These are phyloP conservation scores for Erodium texanum DNA, from an alignment of 441 rosid species.

Conservation along the genomic window DNA sequence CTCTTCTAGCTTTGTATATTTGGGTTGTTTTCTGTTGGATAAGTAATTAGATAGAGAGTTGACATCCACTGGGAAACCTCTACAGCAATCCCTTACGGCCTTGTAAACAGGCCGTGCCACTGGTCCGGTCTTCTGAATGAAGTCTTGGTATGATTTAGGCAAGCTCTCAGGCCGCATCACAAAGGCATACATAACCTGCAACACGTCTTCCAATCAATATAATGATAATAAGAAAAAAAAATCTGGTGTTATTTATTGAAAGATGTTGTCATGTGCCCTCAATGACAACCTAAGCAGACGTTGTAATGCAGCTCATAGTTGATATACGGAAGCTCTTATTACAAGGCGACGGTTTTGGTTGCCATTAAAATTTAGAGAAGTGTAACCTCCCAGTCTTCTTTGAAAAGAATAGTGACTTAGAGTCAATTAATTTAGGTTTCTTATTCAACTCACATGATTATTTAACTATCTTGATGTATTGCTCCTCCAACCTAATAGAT, in stretches of 20 bases:
- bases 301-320: background rate
- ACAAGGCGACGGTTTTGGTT: background rate
- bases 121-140: conserved; percentile 96
- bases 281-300: background rate
- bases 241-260: background rate
- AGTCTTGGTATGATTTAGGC: conserved; percentile 86
- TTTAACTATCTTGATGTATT: background rate
- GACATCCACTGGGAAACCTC: conserved; percentile 76
- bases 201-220: too few relatives aligned
- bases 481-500: background rate
- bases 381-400: background rate
- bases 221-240: background rate
- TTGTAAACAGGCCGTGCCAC: conserved; percentile 79
- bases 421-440: background rate
- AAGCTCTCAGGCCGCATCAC: conserved; percentile 97
- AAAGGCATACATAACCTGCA: conserved; percentile 45
- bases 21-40: conserved; percentile 38
- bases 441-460: background rate
- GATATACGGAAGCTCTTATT: background rate
- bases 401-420: too few relatives aligned
- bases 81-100: conserved; percentile 85
- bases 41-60: conserved; percentile 62
- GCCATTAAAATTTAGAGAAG: background rate
- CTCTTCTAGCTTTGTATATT: conserved; percentile 53
- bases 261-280: background rate